These are phyloP conservation scores for Picea glauca DNA, from an alignment of 75 land plant genomes.

Conservation along the genomic window DNA sequence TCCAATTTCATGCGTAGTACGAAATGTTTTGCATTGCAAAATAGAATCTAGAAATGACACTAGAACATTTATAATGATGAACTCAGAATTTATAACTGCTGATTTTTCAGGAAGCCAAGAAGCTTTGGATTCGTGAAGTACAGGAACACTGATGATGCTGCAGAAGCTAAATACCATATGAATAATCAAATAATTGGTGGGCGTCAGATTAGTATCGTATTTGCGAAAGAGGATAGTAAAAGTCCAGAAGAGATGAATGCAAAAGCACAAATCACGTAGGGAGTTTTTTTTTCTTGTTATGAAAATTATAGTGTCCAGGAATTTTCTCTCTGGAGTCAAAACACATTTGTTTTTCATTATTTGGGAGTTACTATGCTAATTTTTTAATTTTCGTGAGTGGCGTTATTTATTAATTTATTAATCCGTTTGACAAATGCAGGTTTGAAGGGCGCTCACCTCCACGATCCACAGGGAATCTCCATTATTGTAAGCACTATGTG, in stretches of 20 bases:
- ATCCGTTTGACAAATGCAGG: neutral
- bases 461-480: neutral
- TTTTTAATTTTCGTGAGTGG: neutral
- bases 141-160: conserved; percentile 37
- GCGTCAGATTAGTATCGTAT: conserved; percentile 45
- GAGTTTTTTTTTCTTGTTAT: neutral
- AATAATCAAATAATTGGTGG: conserved; percentile 28
- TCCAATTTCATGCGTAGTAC: no score
- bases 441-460: neutral
- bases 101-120: conserved; percentile 11
- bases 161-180: conserved; percentile 40
- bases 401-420: neutral
- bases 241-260: conserved; percentile 40
- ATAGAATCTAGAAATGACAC: neutral
- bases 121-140: conserved; percentile 50
- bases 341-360: neutral
- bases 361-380: neutral
- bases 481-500: neutral
- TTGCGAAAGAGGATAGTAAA: conserved; percentile 45
- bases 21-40: neutral
- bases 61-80: neutral
- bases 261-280: conserved; percentile 12
- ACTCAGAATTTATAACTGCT: neutral
- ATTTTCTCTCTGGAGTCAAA: neutral
- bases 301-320: neutral